These are phyloP conservation scores for Cryptococcus floricola DNA, from an alignment of 1,284 basidiomycete genomes.

Conservation along the genomic window DNA sequence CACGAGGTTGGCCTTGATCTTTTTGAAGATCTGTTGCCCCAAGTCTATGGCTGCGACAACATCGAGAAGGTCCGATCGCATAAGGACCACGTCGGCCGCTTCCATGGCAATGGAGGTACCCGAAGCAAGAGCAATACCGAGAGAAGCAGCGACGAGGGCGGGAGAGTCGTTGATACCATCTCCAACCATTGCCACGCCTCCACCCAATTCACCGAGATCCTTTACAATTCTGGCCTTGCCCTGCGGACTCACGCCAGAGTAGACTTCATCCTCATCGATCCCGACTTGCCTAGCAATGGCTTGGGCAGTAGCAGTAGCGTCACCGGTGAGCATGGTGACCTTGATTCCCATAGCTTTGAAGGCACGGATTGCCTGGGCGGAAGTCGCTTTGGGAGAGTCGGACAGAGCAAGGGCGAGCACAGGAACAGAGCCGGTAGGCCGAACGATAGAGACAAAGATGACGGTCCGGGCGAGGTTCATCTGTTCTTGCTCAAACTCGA, in stretches of 20 bases:
- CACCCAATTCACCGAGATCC: constrained; percentile 64
- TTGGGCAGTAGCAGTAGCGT: constrained; percentile 72
- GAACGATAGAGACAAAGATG: constrained; percentile 69
- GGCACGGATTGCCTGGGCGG: constrained; percentile 71
- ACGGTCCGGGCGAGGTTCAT: constrained; percentile 71
- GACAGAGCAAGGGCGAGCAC: constrained; percentile 71
- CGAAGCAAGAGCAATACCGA: constrained; percentile 92
- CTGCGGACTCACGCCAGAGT: constrained; percentile 84
- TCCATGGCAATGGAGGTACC: constrained; percentile 97
- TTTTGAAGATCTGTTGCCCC: constrained; percentile 79
- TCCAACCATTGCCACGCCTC: constrained; percentile 90
- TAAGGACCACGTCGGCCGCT: constrained; percentile 95
- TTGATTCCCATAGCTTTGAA: constrained; percentile 81
- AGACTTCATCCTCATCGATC: constrained; percentile 72
- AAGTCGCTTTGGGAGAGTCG: constrained; percentile 78
- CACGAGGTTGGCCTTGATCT: constrained; percentile 77
- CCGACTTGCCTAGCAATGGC: constrained; percentile 84
- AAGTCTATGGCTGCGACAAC: constrained; percentile 94
- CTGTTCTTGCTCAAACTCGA: constrained; percentile 64
- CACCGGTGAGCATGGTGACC: constrained; percentile 88
- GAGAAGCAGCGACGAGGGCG: constrained; percentile 87
- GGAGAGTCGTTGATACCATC: constrained; percentile 99
- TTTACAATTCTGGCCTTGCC: constrained; percentile 80
- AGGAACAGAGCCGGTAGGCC: constrained; percentile 51
- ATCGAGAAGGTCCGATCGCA: constrained; percentile 92